phyloP scores from a whole-genome alignment of 192 early-diverging fungal species.

The Diversispora epigaea region DNA sequence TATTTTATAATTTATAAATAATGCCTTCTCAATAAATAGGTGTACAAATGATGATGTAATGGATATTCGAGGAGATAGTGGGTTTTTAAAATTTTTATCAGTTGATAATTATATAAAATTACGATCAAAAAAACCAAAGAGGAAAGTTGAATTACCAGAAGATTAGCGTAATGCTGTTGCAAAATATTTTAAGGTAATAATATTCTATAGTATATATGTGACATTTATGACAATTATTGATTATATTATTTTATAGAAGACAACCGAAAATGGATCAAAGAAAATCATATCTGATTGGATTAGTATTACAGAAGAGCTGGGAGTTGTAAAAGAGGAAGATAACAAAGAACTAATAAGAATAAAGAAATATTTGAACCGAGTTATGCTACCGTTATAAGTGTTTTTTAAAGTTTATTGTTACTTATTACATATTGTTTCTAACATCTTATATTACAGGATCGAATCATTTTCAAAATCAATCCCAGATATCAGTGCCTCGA shows the following conservation, averaged over 20 bases:
- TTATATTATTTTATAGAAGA: conserved; percentile 4
- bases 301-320: not conserved
- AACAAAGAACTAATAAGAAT: not conserved
- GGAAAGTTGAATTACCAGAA: conserved; percentile 8
- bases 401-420: not conserved
- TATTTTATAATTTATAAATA: conserved; percentile 3
- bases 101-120: conserved; percentile 25
- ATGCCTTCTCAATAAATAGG: conserved; percentile 26
- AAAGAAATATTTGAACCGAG: conserved; percentile 22
- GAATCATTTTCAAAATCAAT: conserved; percentile 16
- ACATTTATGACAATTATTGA: not conserved
- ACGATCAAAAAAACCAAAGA: conserved; percentile 13
- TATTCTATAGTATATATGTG: not conserved
- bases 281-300: conserved; percentile 15
- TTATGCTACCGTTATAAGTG: conserved; percentile 27
- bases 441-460: conserved; percentile 23
- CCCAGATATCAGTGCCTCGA: not conserved
- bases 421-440: not conserved
- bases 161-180: not conserved
- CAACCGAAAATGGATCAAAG: conserved; percentile 4
- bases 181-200: conserved; percentile 21
- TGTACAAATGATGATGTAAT: conserved; percentile 27
- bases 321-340: not conserved
- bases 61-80: conserved; percentile 25
- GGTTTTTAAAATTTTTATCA: conserved; percentile 19